These are phyloP conservation scores for Botrytis tulipae DNA, from an alignment of 2,329 filamentous ascomycete species.

Conservation along the genomic window DNA sequence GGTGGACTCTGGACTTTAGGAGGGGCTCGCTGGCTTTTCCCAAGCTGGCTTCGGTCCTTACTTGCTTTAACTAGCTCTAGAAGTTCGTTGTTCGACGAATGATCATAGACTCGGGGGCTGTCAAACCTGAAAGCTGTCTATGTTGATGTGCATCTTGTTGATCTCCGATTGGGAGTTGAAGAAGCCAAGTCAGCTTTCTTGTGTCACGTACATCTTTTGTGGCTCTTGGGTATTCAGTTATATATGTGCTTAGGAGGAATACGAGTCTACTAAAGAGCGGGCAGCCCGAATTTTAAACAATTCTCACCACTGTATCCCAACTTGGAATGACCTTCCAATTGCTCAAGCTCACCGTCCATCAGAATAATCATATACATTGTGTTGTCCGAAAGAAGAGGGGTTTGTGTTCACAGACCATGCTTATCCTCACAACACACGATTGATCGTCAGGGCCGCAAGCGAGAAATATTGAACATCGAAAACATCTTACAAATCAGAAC, in stretches of 20 bases:
- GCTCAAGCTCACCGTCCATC: neutral
- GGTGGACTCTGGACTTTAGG: neutral
- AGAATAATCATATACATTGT: neutral
- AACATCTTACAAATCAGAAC: constrained; percentile 8
- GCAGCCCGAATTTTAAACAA: neutral
- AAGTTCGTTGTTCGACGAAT: constrained; percentile 7
- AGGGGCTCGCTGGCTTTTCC: constrained; percentile 17
- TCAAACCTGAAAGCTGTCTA: constrained; percentile 7
- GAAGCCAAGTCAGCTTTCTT: constrained; percentile 1
- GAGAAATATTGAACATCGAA: constrained; percentile 4
- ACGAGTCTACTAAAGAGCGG: neutral
- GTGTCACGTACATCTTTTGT: constrained; percentile 6
- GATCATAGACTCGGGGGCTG: constrained; percentile 3
- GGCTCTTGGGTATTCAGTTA: neutral
- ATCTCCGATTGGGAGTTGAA: neutral
- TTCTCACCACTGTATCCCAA: neutral
- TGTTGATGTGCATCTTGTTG: neutral
- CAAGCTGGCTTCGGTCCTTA: constrained; percentile 3
- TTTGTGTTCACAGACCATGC: constrained; percentile 16
- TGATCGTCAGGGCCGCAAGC: constrained; percentile 18
- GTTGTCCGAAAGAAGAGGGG: constrained; percentile 11
- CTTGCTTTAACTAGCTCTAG: neutral
- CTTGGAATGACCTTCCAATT: neutral
- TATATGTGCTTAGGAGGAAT: neutral
- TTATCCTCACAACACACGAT: constrained; percentile 10